Evolutionary conservation across 2,329 filamentous ascomycete genomes (phyloP), one percentile per base, ranked within the genome.

Genomic region (Fusarium caatingaense): DNA sequence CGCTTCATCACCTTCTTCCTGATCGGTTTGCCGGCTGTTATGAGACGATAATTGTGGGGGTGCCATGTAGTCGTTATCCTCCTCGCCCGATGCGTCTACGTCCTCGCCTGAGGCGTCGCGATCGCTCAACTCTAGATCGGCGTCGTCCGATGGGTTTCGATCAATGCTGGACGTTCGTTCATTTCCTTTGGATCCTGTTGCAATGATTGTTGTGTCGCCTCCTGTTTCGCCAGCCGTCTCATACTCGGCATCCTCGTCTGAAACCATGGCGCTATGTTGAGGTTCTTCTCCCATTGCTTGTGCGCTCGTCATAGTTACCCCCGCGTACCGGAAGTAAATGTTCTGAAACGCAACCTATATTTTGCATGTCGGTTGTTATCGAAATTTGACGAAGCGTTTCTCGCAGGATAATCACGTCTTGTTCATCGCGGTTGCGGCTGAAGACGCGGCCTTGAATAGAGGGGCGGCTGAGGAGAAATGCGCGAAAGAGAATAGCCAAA

Each of bases 201-300:
- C 68, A 50, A 76, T 72, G 27, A 60, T 72, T 40, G 60, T 69
- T 41, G 68, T 69, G 47, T 73, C 73, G 44, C 80, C 80, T 55
- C 71, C 77, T 46, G 65, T 69, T 56, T 73, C 74, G 46, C 80
- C 80, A 48, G 72, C 77, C 34, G 76, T 78, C 51, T 78, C 80
- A 57, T 83, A 83, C 37, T 83, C 82, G 50, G 81, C 82, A 59
- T 83, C 84, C 60, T 86, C 84, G 7, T 86, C 85, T 8, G 85
- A 86, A 59, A 84, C 80, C 69, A 85, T 79, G 45, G 83, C 84
- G 76, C 85, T 87, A 72, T 87, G 85, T 73, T 88, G 87, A 60
- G 87, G 80, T 76, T 88, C 85, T 63, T 89, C 86, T 75, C 88
- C 83, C 79, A 86, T 87, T 51, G 84, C 80, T 73, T 87, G 86